A percentile compares a stretch with the other conserved stretches of the same genome.
Evolutionary conservation across 306 rosid species (phyloP).

Genomic region (Neltuma alba): DNA sequence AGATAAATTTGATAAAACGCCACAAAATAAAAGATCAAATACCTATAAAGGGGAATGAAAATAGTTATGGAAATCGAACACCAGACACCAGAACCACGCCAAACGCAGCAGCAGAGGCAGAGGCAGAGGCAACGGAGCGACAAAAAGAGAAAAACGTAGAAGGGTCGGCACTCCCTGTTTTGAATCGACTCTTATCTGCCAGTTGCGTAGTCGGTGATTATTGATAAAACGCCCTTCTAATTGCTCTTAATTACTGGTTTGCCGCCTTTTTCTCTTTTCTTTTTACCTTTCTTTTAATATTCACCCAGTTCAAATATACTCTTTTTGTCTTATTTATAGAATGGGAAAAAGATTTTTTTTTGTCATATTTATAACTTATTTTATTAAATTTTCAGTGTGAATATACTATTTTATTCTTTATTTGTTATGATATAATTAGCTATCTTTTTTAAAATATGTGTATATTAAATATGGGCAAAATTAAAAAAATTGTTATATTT

Average conservation of each 20-base stretch:
- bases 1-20: not conserved
- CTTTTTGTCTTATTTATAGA: too few relatives aligned
- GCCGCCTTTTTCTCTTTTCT: not conserved
- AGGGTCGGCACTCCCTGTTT: not conserved
- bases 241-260: not conserved
- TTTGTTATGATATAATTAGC: too few relatives aligned
- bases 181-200: not conserved
- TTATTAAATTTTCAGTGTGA: too few relatives aligned
- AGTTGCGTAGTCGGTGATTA: not conserved
- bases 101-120: constrained; percentile 12
- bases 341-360: too few relatives aligned
- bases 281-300: too few relatives aligned
- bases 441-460: too few relatives aligned
- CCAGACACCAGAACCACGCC: constrained; percentile 1
- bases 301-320: too few relatives aligned
- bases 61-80: constrained; percentile 12
- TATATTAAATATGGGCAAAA: too few relatives aligned
- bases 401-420: too few relatives aligned
- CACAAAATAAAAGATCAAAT: not conserved
- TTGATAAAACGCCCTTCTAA: not conserved
- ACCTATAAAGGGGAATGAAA: not conserved
- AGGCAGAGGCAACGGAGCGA: not conserved
- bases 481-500: too few relatives aligned
- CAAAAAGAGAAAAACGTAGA: not conserved
- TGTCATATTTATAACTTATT: too few relatives aligned